Percentiles rank a stretch among this genome's conserved stretches.
Conservation (phyloP, 768 basidiomycete genomes). For the Phanerodontia chrysosporium region DNA sequence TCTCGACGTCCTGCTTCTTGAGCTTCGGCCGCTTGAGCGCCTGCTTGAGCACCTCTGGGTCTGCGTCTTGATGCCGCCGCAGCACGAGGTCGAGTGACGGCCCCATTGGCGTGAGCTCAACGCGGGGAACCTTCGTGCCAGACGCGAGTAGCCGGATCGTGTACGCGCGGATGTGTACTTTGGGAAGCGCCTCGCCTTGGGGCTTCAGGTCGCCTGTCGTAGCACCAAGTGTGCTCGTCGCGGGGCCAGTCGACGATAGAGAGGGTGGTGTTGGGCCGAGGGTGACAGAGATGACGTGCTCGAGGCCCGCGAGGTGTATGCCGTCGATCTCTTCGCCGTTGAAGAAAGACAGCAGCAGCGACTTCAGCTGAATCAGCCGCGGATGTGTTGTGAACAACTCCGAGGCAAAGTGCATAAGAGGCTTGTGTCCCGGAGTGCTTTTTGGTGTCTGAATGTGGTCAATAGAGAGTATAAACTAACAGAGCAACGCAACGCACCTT, state of each 20-base stretch:
- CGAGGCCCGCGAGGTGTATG: slow-evolving; percentile 79
- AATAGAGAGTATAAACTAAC: neutral
- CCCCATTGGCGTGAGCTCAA: slow-evolving; percentile 85
- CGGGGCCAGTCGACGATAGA: slow-evolving; percentile 38
- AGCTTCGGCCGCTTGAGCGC: slow-evolving; percentile 84
- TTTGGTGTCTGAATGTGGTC: slow-evolving; percentile 64
- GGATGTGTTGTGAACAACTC: slow-evolving; percentile 95
- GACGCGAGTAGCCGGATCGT: slow-evolving; percentile 69
- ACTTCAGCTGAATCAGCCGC: slow-evolving; percentile 87
- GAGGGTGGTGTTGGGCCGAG: slow-evolving; percentile 60
- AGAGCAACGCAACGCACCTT: slow-evolving; percentile 52
- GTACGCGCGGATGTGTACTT: slow-evolving; percentile 87
- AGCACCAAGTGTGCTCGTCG: slow-evolving; percentile 10
- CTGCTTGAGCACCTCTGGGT: slow-evolving; percentile 73
- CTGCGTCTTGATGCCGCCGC: slow-evolving; percentile 70
- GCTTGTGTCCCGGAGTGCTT: slow-evolving; percentile 84
- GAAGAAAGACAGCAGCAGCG: slow-evolving; percentile 86
- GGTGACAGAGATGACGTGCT: slow-evolving; percentile 83
- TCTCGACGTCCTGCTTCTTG: slow-evolving; percentile 83
- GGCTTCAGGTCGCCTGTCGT: slow-evolving; percentile 16
- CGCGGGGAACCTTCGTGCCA: slow-evolving; percentile 75
- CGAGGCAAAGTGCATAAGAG: slow-evolving; percentile 93
- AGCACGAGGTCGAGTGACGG: slow-evolving; percentile 83
- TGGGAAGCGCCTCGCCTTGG: slow-evolving; percentile 54
- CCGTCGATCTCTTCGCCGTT: slow-evolving; percentile 82